Percentiles rank a stretch among this genome's conserved stretches.
phyloP scores from a whole-genome alignment of 306 rosid genomes.

The Betula pendula region DNA sequence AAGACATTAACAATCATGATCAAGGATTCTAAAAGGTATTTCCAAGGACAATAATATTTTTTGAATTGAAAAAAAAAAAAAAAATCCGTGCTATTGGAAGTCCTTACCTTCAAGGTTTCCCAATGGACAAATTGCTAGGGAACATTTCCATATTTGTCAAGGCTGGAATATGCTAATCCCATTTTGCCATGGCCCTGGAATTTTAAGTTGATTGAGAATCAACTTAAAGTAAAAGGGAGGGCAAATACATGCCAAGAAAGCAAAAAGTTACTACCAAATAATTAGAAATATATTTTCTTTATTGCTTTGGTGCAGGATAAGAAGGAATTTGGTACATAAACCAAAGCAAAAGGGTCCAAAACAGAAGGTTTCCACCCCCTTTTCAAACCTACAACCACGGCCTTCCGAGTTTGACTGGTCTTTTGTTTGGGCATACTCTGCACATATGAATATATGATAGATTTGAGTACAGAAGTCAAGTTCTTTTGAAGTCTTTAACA shows the following conservation, averaged over 20 bases:
- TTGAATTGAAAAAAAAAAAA: no score
- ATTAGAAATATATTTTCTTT: background rate
- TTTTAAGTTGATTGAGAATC: background rate
- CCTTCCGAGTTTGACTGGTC: constrained; percentile 1
- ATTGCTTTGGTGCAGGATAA: constrained; percentile 18
- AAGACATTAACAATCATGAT: background rate
- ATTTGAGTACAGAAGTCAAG: background rate
- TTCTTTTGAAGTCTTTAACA: background rate
- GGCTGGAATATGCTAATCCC: constrained; percentile 54
- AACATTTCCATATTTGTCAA: constrained; percentile 38
- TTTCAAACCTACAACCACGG: no score
- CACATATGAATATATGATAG: background rate
- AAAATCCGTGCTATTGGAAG: background rate
- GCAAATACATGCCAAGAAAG: constrained; percentile 5
- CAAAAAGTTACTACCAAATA: background rate
- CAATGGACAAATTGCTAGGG: constrained; percentile 11
- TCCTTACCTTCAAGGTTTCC: constrained; percentile 14
- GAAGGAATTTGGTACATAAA: constrained; percentile 28
- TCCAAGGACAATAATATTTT: no score
- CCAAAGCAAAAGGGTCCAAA: no score
- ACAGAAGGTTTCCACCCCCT: no score
- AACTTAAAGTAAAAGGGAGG: constrained; percentile 17
- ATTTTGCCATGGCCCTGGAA: constrained; percentile 13
- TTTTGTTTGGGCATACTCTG: background rate
- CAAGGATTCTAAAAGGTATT: no score